These are phyloP conservation scores for Ogataea degrootiae DNA, from an alignment of 805 yeast species.

Conservation along the genomic window DNA sequence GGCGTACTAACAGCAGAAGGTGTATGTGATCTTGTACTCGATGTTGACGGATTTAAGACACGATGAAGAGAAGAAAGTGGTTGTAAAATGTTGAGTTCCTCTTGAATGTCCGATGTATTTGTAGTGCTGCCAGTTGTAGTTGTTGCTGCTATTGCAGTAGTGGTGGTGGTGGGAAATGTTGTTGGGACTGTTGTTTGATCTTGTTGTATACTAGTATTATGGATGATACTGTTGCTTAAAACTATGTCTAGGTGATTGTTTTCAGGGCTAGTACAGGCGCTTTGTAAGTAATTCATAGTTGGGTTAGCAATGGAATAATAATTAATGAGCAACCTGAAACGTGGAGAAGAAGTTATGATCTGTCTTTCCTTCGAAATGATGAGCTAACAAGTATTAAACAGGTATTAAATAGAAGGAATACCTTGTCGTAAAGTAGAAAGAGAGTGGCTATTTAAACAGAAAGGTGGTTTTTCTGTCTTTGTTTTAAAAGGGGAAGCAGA, in stretches of 20 bases:
- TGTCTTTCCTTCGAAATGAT: too few species aligned
- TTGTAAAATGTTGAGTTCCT: too few species aligned
- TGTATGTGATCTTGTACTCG: slow-evolving; percentile 1
- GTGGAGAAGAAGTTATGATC: too few species aligned
- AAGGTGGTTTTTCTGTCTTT: too few species aligned
- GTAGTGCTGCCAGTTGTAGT: background rate
- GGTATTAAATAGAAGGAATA: too few species aligned
- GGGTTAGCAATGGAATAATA: background rate
- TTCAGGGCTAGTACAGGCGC: slow-evolving; percentile 18
- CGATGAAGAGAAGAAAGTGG: background rate
- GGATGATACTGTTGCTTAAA: slow-evolving; percentile 10
- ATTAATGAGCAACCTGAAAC: too few species aligned
- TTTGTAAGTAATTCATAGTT: slow-evolving; percentile 17
- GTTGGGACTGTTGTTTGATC: background rate
- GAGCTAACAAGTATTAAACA: too few species aligned
- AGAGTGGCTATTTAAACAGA: too few species aligned
- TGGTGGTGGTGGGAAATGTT: slow-evolving; percentile 1
- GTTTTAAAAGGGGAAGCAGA: too few species aligned
- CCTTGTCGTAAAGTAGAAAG: too few species aligned
- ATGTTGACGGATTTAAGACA: background rate
- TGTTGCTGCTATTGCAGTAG: background rate
- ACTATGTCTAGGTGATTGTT: slow-evolving; percentile 15
- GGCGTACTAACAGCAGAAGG: slow-evolving; percentile 1
- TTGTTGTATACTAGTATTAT: background rate
- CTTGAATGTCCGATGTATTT: too few species aligned